These are phyloP conservation scores for Lunularia cruciata DNA, from an alignment of 225 moss, liverwort and hornwort species.

Conservation along the genomic window DNA sequence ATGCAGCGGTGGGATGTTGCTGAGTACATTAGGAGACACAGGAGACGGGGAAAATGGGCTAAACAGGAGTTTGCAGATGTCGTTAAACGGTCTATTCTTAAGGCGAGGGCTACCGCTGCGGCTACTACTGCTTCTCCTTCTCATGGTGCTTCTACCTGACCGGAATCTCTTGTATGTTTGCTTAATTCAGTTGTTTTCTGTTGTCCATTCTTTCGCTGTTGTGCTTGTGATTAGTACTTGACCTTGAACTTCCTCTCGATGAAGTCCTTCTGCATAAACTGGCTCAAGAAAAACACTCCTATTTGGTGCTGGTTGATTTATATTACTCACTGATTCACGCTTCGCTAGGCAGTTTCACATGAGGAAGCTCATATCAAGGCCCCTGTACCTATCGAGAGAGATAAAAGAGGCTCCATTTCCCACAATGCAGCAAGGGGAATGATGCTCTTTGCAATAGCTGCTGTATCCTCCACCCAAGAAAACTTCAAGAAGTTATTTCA, in stretches of 20 bases:
- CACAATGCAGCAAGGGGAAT: neutral
- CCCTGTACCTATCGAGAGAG: neutral
- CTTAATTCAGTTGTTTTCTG: neutral
- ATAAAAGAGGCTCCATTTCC: neutral
- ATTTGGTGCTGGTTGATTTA: neutral
- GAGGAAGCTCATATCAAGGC: neutral
- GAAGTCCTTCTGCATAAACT: too few relatives aligned
- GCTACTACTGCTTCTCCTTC: neutral
- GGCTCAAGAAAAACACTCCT: neutral
- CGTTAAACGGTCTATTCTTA: conserved; percentile 13
- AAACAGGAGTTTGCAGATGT: conserved; percentile 10
- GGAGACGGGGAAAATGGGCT: conserved; percentile 17
- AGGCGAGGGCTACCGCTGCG: conserved; percentile 2
- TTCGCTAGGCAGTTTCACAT: conserved; percentile 13
- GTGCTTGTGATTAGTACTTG: neutral
- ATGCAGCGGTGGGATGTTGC: conserved; percentile 18
- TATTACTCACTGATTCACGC: neutral
- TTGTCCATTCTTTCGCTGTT: too few relatives aligned
- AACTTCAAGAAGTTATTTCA: neutral
- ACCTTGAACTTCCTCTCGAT: neutral
- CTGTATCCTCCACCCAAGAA: neutral
- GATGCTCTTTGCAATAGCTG: neutral
- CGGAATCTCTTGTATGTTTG: neutral
- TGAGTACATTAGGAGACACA: conserved; percentile 11
- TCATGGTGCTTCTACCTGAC: neutral